These are phyloP conservation scores for Coniosporium tulheliwenetii DNA, from an alignment of 2,329 filamentous ascomycete genomes.

Conservation along the genomic window DNA sequence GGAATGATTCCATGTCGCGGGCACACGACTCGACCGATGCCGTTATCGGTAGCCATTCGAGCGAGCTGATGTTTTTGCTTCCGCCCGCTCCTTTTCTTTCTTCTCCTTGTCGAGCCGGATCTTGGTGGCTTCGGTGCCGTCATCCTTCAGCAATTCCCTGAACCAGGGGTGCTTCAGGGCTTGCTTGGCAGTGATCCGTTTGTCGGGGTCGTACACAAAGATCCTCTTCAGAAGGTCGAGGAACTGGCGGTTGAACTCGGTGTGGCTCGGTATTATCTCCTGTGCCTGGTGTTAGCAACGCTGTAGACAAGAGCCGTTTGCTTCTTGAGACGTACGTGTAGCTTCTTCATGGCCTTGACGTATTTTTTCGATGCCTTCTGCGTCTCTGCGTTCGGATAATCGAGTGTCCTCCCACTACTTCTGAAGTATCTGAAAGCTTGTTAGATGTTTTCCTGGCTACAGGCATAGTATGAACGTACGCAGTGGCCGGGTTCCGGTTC, in stretches of 20 bases:
- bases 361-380: slow-evolving; percentile 49
- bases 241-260: slow-evolving; percentile 45
- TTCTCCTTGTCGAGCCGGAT: slow-evolving; percentile 30
- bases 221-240: slow-evolving; percentile 46
- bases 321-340: slow-evolving; percentile 30
- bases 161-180: slow-evolving; percentile 54
- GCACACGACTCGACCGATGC: too few species aligned
- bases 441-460: background rate
- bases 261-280: slow-evolving; percentile 47
- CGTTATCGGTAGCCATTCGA: too few species aligned
- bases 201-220: slow-evolving; percentile 52
- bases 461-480: slow-evolving; percentile 26
- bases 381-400: slow-evolving; percentile 48
- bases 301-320: background rate
- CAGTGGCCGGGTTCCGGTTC: slow-evolving; percentile 36
- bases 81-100: background rate
- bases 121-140: slow-evolving; percentile 48
- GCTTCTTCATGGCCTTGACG: slow-evolving; percentile 51
- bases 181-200: slow-evolving; percentile 47
- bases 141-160: slow-evolving; percentile 46
- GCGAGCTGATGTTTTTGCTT: too few species aligned
- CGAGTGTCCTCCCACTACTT: slow-evolving; percentile 35
- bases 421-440: slow-evolving; percentile 34
- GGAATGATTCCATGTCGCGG: too few species aligned
- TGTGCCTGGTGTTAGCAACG: slow-evolving; percentile 18